These are phyloP conservation scores for Yarrowia bubula DNA, from an alignment of 805 yeast genomes.

Conservation along the genomic window DNA sequence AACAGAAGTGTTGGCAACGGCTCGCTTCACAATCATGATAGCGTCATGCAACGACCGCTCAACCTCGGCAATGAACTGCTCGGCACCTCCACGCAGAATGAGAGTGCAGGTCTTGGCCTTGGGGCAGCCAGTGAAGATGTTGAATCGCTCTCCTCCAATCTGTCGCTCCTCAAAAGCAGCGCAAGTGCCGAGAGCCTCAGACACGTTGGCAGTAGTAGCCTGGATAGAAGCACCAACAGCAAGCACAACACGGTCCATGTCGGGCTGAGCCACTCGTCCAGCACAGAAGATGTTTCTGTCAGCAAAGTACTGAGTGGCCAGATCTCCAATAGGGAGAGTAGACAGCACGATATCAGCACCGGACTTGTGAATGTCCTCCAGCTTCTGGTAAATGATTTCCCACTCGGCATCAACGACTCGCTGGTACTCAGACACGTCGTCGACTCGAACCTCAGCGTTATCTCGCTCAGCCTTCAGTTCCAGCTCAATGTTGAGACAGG, in stretches of 20 bases:
- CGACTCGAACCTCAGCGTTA: constrained; percentile 96
- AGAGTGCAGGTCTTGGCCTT: constrained; percentile 90
- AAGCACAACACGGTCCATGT: constrained; percentile 84
- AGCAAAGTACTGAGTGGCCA: constrained; percentile 98
- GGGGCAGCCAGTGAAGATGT: constrained; percentile 89
- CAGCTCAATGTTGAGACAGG: constrained; percentile 84
- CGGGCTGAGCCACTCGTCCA: constrained; percentile 86
- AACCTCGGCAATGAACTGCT: constrained; percentile 96
- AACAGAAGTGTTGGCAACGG: constrained; percentile 77
- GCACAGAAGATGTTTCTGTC: constrained; percentile 96
- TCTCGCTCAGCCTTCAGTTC: constrained; percentile 98
- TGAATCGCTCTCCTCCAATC: constrained; percentile 93
- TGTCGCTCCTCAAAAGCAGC: constrained; percentile 85
- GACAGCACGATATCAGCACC: constrained; percentile 94
- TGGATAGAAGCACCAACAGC: constrained; percentile 94
- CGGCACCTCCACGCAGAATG: constrained; percentile 95
- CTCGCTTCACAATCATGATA: constrained; percentile 95
- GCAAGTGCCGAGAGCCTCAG: constrained; percentile 80
- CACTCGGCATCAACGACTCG: constrained; percentile 99
- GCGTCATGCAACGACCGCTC: constrained; percentile 98
- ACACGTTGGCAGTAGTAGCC: constrained; percentile 61
- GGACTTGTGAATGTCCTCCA: constrained; percentile 73
- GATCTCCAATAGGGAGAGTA: constrained; percentile 93
- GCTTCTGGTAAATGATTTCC: constrained; percentile 84
- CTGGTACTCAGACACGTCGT: constrained; percentile 90